A percentile compares a stretch with the other conserved stretches of the same genome.
These are phyloP conservation scores for Eutrema salsugineum DNA, from an alignment of 441 rosid genomes.

Conservation along the genomic window DNA sequence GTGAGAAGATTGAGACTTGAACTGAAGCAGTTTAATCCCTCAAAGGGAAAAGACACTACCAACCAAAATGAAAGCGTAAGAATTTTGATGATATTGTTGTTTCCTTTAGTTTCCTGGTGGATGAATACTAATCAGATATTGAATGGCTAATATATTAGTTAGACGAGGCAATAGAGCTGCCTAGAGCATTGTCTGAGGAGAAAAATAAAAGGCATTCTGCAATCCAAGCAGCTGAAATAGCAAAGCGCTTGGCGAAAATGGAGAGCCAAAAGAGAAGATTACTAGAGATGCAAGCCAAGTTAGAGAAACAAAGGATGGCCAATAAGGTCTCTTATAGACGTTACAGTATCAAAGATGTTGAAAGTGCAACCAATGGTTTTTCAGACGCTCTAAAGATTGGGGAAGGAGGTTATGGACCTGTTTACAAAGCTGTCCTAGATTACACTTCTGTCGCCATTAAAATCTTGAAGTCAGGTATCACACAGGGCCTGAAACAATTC, in stretches of 20 bases:
- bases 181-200: constrained; percentile 41
- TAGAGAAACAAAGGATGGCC: constrained; percentile 28
- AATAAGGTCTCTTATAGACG: constrained; percentile 36
- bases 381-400: constrained; percentile 52
- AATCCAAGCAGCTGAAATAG: constrained; percentile 40
- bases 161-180: constrained; percentile 38
- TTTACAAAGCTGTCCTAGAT: constrained; percentile 49
- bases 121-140: neutral
- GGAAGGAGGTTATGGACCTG: constrained; percentile 91
- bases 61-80: constrained; percentile 42
- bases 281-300: constrained; percentile 33
- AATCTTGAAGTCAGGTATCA: constrained; percentile 37
- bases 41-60: constrained; percentile 36
- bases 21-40: constrained; percentile 42
- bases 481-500: constrained; percentile 59
- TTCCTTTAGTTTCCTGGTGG: neutral
- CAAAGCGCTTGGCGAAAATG: constrained; percentile 33
- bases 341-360: constrained; percentile 61
- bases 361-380: constrained; percentile 56
- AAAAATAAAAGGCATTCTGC: constrained; percentile 37
- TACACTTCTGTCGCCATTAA: constrained; percentile 70
- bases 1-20: constrained; percentile 48
- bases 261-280: constrained; percentile 42
- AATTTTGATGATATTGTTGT: constrained; percentile 2
- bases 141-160: too few species aligned